These are phyloP conservation scores for Aquilaria malaccensis DNA, from an alignment of 345 rosid genomes.

Conservation along the genomic window DNA sequence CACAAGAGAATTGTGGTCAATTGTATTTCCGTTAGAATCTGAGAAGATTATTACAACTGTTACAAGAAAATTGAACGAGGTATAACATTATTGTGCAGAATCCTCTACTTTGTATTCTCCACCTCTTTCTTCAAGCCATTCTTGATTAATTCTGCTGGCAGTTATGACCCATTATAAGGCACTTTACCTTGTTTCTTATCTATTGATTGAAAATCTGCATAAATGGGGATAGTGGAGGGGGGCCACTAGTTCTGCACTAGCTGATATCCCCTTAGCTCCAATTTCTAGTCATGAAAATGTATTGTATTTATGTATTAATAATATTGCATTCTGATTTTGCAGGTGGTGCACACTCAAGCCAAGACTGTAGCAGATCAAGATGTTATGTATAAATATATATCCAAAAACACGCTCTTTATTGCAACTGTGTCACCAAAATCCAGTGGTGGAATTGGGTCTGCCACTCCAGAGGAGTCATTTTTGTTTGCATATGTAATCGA, in stretches of 20 bases:
- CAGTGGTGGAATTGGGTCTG: conserved; percentile 78
- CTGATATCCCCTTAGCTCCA: too few species aligned
- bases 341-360: conserved; percentile 99
- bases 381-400: conserved; percentile 83
- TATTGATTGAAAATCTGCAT: too few species aligned
- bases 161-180: too few species aligned
- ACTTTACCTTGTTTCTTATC: too few species aligned
- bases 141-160: too few species aligned
- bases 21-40: conserved; percentile 80
- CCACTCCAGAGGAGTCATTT: conserved; percentile 81
- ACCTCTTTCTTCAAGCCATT: too few species aligned
- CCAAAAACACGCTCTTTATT: conserved; percentile 80
- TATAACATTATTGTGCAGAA: conserved; percentile 15
- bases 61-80: conserved; percentile 77
- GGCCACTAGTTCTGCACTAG: too few species aligned
- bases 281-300: too few species aligned
- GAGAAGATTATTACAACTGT: conserved; percentile 80
- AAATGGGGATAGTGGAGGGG: too few species aligned
- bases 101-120: conserved; percentile 2
- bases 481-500: conserved; percentile 85
- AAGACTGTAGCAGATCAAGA: conserved; percentile 84
- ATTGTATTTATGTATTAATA: too few species aligned
- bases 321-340: conserved; percentile 12
- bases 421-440: conserved; percentile 90
- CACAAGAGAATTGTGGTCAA: conserved; percentile 73